phyloP scores from a whole-genome alignment of 805 yeast species.

The Kodamaea leandrae region DNA sequence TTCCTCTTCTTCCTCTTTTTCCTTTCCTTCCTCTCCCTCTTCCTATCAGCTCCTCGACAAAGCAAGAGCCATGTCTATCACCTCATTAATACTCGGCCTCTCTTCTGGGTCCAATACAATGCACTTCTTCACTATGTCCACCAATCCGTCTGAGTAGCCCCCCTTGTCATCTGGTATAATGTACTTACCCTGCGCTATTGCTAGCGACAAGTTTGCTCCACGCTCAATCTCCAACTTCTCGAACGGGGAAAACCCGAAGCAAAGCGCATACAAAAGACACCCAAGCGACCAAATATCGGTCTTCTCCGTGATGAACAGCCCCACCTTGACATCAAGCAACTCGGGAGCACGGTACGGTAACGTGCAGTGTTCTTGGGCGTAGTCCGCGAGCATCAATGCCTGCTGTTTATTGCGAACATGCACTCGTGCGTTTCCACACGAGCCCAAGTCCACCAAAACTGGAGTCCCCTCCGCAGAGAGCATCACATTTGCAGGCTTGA shows the following conservation, averaged over 20 bases:
- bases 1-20: too few relatives aligned
- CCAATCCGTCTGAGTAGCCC: slow-evolving; percentile 53
- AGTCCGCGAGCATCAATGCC: slow-evolving; percentile 74
- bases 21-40: too few relatives aligned
- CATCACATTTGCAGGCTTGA: slow-evolving; percentile 90
- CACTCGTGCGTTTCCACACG: slow-evolving; percentile 63
- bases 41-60: too few relatives aligned
- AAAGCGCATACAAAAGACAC: slow-evolving; percentile 70
- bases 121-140: slow-evolving; percentile 58
- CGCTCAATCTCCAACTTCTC: slow-evolving; percentile 75
- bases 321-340: slow-evolving; percentile 70
- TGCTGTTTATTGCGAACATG: slow-evolving; percentile 57
- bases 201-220: slow-evolving; percentile 79
- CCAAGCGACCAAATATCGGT: slow-evolving; percentile 94
- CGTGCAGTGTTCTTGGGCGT: slow-evolving; percentile 82
- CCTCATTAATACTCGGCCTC: slow-evolving; percentile 64
- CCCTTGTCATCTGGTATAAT: slow-evolving; percentile 49
- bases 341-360: slow-evolving; percentile 91
- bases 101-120: slow-evolving; percentile 56
- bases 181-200: slow-evolving; percentile 67
- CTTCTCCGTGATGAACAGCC: slow-evolving; percentile 62
- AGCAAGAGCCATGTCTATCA: slow-evolving; percentile 50
- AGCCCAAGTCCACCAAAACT: slow-evolving; percentile 81
- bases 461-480: slow-evolving; percentile 70
- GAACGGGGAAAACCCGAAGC: slow-evolving; percentile 83